phyloP scores from a whole-genome alignment of 768 basidiomycete species.

The Leccinum sublutescens region DNA sequence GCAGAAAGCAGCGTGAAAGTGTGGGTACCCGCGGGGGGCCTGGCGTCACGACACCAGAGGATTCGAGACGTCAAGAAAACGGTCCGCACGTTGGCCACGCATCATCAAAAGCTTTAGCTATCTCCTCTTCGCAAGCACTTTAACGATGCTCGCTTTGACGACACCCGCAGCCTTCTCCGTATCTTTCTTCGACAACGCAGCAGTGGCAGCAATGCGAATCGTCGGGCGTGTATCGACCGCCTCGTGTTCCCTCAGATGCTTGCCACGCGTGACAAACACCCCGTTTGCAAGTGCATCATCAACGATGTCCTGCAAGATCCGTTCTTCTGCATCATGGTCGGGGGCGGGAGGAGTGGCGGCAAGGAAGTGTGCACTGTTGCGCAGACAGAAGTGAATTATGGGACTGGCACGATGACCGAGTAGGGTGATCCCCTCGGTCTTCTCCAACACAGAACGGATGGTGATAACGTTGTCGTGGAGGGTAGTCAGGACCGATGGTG shows the following conservation, averaged over 20 bases:
- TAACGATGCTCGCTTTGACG: slow-evolving; percentile 70
- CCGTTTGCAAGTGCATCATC: slow-evolving; percentile 82
- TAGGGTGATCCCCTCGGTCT: slow-evolving; percentile 75
- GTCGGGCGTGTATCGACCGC: slow-evolving; percentile 76
- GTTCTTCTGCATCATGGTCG: slow-evolving; percentile 71
- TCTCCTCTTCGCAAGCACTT: slow-evolving; percentile 65
- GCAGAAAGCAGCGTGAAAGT: not conserved
- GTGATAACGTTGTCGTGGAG: slow-evolving; percentile 81
- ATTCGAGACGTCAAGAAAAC: not conserved
- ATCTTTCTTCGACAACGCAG: slow-evolving; percentile 84
- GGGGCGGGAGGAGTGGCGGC: slow-evolving; percentile 29
- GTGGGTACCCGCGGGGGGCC: not conserved
- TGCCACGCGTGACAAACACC: slow-evolving; percentile 82
- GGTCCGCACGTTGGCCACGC: not conserved
- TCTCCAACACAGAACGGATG: slow-evolving; percentile 79
- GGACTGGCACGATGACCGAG: slow-evolving; percentile 86
- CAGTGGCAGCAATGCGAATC: slow-evolving; percentile 77
- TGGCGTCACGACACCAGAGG: not conserved
- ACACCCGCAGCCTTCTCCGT: slow-evolving; percentile 82
- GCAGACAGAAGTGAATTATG: slow-evolving; percentile 80
- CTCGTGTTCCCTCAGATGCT: slow-evolving; percentile 83
- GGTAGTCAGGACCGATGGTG: slow-evolving; percentile 69
- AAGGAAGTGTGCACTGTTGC: slow-evolving; percentile 29
- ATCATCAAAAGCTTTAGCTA: slow-evolving; percentile 28
- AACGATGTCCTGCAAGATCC: slow-evolving; percentile 85